Evolutionary conservation across 1,284 basidiomycete species (phyloP).

Genomic region (Singerocomus inundabilis): DNA sequence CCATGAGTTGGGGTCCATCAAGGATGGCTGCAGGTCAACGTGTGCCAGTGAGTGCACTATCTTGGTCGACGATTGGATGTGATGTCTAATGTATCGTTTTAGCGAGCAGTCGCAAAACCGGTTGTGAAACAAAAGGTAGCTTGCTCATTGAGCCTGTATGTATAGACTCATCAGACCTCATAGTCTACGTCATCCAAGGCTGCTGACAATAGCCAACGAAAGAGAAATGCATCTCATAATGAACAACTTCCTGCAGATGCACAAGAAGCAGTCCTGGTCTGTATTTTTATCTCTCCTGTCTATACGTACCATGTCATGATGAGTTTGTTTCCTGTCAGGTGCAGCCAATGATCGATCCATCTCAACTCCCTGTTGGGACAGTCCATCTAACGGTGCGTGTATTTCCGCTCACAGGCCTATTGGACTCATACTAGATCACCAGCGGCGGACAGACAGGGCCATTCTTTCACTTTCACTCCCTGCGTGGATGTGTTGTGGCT

Average conservation of each 20-base stretch:
- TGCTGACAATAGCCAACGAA: fast-evolving
- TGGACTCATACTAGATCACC: neutral
- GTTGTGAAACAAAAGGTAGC: neutral
- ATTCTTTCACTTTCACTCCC: neutral
- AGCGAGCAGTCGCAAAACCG: neutral
- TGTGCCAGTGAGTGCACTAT: neutral
- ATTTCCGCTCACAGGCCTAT: neutral
- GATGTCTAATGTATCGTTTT: neutral
- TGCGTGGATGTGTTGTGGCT: neutral
- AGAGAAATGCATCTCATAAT: neutral
- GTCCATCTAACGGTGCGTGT: neutral
- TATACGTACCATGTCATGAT: neutral
- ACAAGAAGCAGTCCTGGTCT: neutral
- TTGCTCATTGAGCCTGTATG: neutral
- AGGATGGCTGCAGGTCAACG: too few relatives aligned
- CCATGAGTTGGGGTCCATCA: too few relatives aligned
- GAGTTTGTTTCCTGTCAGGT: neutral
- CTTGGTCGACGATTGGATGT: neutral
- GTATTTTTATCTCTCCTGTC: neutral
- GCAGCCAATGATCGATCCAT: neutral
- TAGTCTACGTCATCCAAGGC: neutral
- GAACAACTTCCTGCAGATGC: neutral
- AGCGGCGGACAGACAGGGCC: neutral
- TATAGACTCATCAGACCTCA: neutral
- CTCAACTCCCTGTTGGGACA: neutral